Percentiles rank a stretch among this genome's conserved stretches.
Conservation (phyloP, 2,329 filamentous ascomycete species). For the Penicillium capsulatum region DNA sequence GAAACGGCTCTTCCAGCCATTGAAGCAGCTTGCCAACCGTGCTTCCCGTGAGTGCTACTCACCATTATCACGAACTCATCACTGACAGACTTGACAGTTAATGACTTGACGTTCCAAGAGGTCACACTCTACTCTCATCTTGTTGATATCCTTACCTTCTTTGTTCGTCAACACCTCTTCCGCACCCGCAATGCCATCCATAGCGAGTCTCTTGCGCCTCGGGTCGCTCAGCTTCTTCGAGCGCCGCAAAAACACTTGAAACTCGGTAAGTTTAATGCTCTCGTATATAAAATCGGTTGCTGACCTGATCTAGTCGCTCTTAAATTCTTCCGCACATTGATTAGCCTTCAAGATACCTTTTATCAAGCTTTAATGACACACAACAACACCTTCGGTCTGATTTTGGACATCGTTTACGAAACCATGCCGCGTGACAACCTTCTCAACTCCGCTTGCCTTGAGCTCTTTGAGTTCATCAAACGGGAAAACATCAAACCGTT, state of each 20-base stretch:
- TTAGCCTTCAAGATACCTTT: slow-evolving; percentile 83
- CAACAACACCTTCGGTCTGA: slow-evolving; percentile 74
- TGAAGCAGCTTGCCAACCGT: slow-evolving; percentile 72
- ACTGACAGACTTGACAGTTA: slow-evolving; percentile 44
- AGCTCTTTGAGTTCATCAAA: slow-evolving; percentile 88
- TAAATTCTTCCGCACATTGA: slow-evolving; percentile 86
- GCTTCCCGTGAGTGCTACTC: slow-evolving; percentile 44
- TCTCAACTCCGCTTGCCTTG: slow-evolving; percentile 86
- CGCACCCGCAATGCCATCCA: slow-evolving; percentile 86
- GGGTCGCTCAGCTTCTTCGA: slow-evolving; percentile 75
- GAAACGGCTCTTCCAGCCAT: slow-evolving; percentile 76
- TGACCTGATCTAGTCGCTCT: slow-evolving; percentile 62
- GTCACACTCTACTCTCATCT: slow-evolving; percentile 88
- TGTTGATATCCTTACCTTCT: slow-evolving; percentile 90
- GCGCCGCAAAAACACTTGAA: slow-evolving; percentile 89
- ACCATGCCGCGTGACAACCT: slow-evolving; percentile 91
- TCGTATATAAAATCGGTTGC: neutral
- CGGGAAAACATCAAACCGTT: slow-evolving; percentile 76
- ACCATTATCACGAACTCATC: neutral
- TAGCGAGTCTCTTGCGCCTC: slow-evolving; percentile 68
- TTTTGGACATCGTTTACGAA: slow-evolving; percentile 76
- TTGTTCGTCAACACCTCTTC: slow-evolving; percentile 81
- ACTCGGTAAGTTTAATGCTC: slow-evolving; percentile 59
- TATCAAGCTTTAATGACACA: slow-evolving; percentile 81
- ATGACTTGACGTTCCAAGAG: slow-evolving; percentile 73